These are phyloP conservation scores for Plantago coronopus DNA, from an alignment of 305 asterid species.

Conservation along the genomic window DNA sequence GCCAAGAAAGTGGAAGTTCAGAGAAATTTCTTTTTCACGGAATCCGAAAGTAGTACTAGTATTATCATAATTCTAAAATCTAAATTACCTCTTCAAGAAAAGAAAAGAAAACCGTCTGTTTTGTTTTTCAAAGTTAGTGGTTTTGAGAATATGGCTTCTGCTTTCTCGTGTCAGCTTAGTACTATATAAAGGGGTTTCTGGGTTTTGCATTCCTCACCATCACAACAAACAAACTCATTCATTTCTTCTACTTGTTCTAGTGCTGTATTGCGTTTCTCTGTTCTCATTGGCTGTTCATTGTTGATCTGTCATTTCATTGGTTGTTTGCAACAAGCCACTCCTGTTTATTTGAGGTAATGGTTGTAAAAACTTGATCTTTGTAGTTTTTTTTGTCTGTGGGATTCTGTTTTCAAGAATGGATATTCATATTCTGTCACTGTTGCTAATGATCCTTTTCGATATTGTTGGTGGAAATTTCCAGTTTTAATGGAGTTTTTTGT, in stretches of 20 bases:
- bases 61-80: too few relatives aligned
- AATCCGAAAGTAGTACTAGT: conserved; percentile 7
- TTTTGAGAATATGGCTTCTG: conserved; percentile 14
- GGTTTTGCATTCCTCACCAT: conserved; percentile 34
- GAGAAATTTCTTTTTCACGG: conserved; percentile 20
- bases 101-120: conserved; percentile 28
- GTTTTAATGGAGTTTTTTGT: background rate
- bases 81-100: conserved; percentile 14
- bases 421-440: background rate
- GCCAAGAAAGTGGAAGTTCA: conserved; percentile 3
- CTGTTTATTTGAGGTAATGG: conserved; percentile 23
- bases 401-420: background rate
- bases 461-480: background rate
- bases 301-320: conserved; percentile 17
- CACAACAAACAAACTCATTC: conserved; percentile 31
- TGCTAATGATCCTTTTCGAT: background rate
- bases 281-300: conserved; percentile 7
- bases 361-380: background rate
- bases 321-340: conserved; percentile 11
- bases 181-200: conserved; percentile 29
- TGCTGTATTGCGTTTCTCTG: conserved; percentile 9
- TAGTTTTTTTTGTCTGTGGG: too few relatives aligned
- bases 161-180: background rate
- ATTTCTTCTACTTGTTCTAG: conserved; percentile 17
- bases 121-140: conserved; percentile 25